phyloP scores from a whole-genome alignment of 129 eudicot species.

The Flaveria brownii region DNA sequence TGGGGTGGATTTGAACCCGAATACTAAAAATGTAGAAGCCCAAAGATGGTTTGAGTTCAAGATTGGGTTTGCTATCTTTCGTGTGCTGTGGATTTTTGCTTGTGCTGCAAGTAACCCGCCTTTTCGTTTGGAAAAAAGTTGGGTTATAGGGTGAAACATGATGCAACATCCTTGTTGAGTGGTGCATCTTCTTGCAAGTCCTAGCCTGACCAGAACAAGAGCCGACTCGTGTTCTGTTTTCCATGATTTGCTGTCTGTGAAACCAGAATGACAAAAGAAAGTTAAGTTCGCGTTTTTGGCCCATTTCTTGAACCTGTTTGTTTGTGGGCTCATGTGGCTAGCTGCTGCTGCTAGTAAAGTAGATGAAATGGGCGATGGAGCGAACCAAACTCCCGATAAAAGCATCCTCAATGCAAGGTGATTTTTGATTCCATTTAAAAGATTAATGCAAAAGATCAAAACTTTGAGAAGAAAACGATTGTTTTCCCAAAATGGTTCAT shows the following conservation, averaged over 20 bases:
- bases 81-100: constrained; percentile 64
- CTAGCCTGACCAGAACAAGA: constrained; percentile 61
- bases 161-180: constrained; percentile 57
- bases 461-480: constrained; percentile 60
- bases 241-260: constrained; percentile 51
- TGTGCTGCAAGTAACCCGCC: constrained; percentile 54
- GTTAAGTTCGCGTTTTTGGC: constrained; percentile 47
- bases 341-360: constrained; percentile 72
- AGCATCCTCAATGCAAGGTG: constrained; percentile 68
- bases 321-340: constrained; percentile 42
- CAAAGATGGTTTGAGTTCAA: constrained; percentile 65
- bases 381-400: constrained; percentile 85
- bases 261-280: constrained; percentile 50
- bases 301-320: constrained; percentile 55
- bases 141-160: constrained; percentile 74
- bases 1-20: constrained; percentile 84
- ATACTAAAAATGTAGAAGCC: constrained; percentile 78
- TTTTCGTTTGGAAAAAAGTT: constrained; percentile 49
- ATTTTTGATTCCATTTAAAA: constrained; percentile 58
- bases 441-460: constrained; percentile 51
- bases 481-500: constrained; percentile 59
- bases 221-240: constrained; percentile 77
- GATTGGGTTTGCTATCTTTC: constrained; percentile 55
- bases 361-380: constrained; percentile 69
- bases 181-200: constrained; percentile 60